These are phyloP conservation scores for Salvia sclarea DNA, from an alignment of 305 asterid species.

Conservation along the genomic window DNA sequence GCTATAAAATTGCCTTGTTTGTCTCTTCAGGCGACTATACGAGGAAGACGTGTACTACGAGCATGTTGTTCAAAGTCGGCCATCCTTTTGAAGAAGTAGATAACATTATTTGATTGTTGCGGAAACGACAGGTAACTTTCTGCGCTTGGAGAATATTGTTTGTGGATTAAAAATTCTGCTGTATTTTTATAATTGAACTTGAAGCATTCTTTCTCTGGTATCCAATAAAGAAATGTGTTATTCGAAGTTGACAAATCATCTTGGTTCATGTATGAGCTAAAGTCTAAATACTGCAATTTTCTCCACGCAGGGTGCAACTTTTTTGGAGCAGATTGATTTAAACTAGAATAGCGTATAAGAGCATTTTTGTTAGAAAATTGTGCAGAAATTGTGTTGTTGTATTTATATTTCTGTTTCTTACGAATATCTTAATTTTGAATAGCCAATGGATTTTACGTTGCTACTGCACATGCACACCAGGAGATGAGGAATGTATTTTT, in stretches of 20 bases:
- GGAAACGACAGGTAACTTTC: conserved; percentile 25
- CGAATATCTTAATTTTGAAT: not conserved
- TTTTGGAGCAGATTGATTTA: conserved; percentile 9
- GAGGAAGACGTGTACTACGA: conserved; percentile 68
- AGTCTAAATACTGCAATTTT: not conserved
- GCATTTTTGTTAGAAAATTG: not conserved
- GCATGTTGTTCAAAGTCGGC: conserved; percentile 41
- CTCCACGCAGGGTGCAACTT: conserved; percentile 17
- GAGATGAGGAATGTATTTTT: not conserved
- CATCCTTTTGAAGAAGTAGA: conserved; percentile 37
- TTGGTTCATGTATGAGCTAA: not conserved
- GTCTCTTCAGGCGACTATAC: conserved; percentile 52
- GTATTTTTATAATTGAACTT: not conserved
- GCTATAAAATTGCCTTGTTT: not conserved
- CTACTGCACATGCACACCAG: not conserved
- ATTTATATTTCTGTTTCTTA: not conserved
- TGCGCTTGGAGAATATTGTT: not conserved
- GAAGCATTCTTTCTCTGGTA: not conserved
- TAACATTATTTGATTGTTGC: conserved; percentile 28
- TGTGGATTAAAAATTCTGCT: not conserved
- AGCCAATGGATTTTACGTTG: not conserved
- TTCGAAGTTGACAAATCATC: not conserved
- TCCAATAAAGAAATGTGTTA: not conserved
- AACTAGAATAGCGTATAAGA: not conserved
- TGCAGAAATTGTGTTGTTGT: conserved; percentile 15